These are phyloP conservation scores for Lactarius evosmus DNA, from an alignment of 768 basidiomycete species.

Conservation along the genomic window DNA sequence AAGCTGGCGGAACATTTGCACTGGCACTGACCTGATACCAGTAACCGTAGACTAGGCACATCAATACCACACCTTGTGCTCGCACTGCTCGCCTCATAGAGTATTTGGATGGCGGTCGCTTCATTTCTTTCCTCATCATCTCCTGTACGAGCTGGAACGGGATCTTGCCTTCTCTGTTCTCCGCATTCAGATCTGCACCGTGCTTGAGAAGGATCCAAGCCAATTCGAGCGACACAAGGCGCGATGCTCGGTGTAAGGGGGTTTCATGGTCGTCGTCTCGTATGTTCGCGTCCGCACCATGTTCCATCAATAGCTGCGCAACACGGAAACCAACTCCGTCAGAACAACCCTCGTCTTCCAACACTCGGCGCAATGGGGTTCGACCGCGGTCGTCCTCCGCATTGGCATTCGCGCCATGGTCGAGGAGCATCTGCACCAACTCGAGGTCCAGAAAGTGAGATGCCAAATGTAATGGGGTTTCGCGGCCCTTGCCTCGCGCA, in stretches of 20 bases:
- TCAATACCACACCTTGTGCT: not conserved
- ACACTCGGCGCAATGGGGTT: not conserved
- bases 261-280: not conserved
- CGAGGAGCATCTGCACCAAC: not conserved
- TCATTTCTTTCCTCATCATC: not conserved
- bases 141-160: not conserved
- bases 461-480: not conserved
- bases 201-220: not conserved
- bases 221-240: not conserved
- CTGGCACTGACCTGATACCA: not conserved
- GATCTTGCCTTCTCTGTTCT: not conserved
- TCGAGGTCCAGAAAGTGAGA: not conserved
- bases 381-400: not conserved
- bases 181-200: not conserved
- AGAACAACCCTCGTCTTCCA: too few relatives aligned
- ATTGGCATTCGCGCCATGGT: not conserved
- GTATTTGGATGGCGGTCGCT: not conserved
- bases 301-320: not conserved
- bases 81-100: too few relatives aligned
- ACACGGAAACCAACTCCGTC: not conserved
- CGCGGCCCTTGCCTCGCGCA: not conserved
- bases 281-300: not conserved
- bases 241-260: not conserved
- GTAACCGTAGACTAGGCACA: not conserved
- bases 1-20: too few relatives aligned